These are phyloP conservation scores for Fusarium udum DNA, from an alignment of 2,329 filamentous ascomycete species.

Conservation along the genomic window DNA sequence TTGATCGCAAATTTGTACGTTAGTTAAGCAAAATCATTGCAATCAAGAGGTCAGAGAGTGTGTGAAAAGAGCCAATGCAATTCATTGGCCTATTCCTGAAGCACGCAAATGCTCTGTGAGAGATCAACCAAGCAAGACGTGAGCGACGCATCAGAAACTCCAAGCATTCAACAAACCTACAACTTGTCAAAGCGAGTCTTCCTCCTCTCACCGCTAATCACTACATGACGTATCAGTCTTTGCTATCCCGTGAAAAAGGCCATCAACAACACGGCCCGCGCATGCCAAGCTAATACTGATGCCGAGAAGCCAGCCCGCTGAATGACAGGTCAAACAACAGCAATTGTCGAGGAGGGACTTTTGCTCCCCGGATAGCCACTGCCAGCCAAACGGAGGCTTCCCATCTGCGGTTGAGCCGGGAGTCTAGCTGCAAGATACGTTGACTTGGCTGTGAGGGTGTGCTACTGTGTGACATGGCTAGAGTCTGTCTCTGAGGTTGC, in stretches of 20 bases:
- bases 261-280: neutral
- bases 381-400: accelerated
- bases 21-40: too few relatives aligned
- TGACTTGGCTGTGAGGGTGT: neutral
- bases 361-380: neutral
- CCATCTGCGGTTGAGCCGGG: accelerated
- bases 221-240: neutral
- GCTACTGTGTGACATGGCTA: neutral
- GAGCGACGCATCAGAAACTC: accelerated
- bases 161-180: neutral
- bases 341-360: neutral
- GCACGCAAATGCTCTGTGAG: accelerated
- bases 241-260: neutral
- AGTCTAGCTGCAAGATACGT: neutral
- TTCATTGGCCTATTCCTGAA: neutral
- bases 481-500: neutral
- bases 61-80: neutral
- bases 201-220: accelerated
- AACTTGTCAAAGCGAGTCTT: too few relatives aligned
- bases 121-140: neutral
- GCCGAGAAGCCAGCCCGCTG: neutral
- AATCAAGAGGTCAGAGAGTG: too few relatives aligned
- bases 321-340: neutral
- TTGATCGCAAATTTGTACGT: too few relatives aligned
- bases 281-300: neutral